These are phyloP conservation scores for Epichloe hybrida DNA, from an alignment of 2,329 filamentous ascomycete species.

Conservation along the genomic window DNA sequence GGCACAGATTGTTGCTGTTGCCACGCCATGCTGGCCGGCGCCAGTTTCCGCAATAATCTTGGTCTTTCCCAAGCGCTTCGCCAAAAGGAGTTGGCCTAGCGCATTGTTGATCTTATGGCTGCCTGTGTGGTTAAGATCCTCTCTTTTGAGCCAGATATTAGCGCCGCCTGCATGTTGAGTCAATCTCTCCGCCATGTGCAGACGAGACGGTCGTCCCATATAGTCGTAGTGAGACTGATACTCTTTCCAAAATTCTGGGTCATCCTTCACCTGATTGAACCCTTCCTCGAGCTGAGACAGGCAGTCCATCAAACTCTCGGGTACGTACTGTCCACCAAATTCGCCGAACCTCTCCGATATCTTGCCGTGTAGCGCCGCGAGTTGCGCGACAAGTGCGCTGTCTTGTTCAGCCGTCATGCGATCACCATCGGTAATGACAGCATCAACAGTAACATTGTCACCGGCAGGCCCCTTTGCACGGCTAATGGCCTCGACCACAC, in stretches of 20 bases:
- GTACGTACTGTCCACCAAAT: conserved; percentile 94
- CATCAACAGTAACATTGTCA: conserved; percentile 37
- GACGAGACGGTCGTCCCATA: conserved; percentile 86
- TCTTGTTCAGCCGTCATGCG: conserved; percentile 45
- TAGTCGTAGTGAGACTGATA: conserved; percentile 92
- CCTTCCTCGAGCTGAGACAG: conserved; percentile 79
- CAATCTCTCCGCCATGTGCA: conserved; percentile 78
- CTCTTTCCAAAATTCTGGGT: conserved; percentile 92
- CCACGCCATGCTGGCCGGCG: conserved; percentile 94
- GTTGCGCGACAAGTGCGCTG: conserved; percentile 60
- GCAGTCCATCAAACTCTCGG: conserved; percentile 96
- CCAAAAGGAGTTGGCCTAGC: conserved; percentile 80
- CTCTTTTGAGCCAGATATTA: conserved; percentile 94
- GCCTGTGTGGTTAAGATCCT: conserved; percentile 95
- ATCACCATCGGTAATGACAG: conserved; percentile 52
- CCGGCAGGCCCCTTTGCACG: conserved; percentile 30
- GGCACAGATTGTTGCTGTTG: conserved; percentile 91
- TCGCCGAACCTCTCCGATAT: conserved; percentile 84
- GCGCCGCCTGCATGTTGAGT: conserved; percentile 84
- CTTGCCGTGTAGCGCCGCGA: conserved; percentile 67
- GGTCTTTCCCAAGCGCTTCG: conserved; percentile 77
- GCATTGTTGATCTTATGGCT: conserved; percentile 99
- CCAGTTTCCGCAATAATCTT: conserved; percentile 97
- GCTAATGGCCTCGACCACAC: conserved; percentile 53
- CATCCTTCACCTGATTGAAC: conserved; percentile 76